phyloP scores from a whole-genome alignment of 192 early-diverging fungal genomes.

The Dimargaris cristalligena region DNA sequence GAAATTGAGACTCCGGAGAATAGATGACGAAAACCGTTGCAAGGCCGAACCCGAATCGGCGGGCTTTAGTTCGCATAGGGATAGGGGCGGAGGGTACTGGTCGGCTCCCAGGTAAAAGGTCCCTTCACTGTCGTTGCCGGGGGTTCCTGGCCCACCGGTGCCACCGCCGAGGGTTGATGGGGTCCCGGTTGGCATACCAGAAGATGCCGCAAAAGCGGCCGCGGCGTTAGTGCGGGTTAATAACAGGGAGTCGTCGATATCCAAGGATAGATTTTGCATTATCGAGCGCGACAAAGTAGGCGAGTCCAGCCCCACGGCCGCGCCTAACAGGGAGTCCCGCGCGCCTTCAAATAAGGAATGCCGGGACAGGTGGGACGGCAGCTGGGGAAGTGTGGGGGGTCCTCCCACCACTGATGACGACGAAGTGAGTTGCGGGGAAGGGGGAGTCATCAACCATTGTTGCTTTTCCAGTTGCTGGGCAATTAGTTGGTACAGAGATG shows the following conservation, averaged over 20 bases:
- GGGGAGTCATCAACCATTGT: slow-evolving; percentile 14
- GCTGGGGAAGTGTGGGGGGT: no score
- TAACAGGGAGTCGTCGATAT: not conserved
- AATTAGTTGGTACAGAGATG: slow-evolving; percentile 27
- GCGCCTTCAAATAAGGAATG: not conserved
- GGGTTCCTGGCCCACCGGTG: no score
- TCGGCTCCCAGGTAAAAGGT: no score
- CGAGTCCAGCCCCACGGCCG: not conserved
- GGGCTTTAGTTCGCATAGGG: not conserved
- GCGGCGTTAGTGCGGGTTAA: not conserved
- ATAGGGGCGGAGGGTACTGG: not conserved
- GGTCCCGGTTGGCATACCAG: no score
- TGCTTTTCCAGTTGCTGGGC: slow-evolving; percentile 12
- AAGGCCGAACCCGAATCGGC: slow-evolving; percentile 5
- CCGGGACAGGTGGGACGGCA: not conserved
- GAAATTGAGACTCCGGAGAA: slow-evolving; percentile 9
- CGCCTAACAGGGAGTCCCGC: not conserved
- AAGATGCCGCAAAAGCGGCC: no score
- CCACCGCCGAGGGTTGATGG: no score
- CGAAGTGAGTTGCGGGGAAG: not conserved
- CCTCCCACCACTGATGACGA: not conserved
- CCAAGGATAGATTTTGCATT: slow-evolving; percentile 2
- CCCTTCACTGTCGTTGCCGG: no score
- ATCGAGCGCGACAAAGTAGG: not conserved
- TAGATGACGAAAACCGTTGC: slow-evolving; percentile 10